phyloP scores from a whole-genome alignment of 2,329 filamentous ascomycete genomes.

The Xylaria polymorpha region DNA sequence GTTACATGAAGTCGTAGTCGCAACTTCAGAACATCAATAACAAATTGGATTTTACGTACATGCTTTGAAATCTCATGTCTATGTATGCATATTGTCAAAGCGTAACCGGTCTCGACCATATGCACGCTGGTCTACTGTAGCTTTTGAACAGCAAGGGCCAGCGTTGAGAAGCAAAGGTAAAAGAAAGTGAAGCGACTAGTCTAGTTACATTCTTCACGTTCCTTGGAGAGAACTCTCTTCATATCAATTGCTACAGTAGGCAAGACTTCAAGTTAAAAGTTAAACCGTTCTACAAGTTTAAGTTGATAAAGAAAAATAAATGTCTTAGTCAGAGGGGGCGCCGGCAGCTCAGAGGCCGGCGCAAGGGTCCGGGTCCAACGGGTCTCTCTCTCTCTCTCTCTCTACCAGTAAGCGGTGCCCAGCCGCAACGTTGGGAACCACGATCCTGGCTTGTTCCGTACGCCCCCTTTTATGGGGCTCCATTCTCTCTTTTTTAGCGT shows the following conservation, averaged over 20 bases:
- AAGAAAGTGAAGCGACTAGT: constrained; percentile 4
- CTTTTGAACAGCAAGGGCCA: neutral
- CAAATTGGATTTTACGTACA: constrained; percentile 1
- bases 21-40: constrained; percentile 8
- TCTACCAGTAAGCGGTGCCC: constrained; percentile 22
- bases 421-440: constrained; percentile 20
- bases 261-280: neutral
- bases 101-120: neutral
- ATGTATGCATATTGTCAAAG: constrained; percentile 1
- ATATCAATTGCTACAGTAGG: neutral
- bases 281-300: too few species aligned
- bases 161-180: neutral
- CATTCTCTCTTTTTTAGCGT: constrained; percentile 10
- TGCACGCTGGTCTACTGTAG: neutral
- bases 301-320: too few species aligned
- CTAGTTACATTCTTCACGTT: neutral
- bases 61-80: neutral
- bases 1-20: constrained; percentile 47
- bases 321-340: neutral
- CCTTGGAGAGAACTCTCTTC: neutral
- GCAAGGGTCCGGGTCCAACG: neutral
- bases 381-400: too few species aligned
- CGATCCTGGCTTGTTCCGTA: constrained; percentile 7
- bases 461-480: constrained; percentile 36
- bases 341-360: constrained; percentile 3